Evolutionary conservation across 129 eudicot species (phyloP).

Genomic region (Pittosporum tobira): DNA sequence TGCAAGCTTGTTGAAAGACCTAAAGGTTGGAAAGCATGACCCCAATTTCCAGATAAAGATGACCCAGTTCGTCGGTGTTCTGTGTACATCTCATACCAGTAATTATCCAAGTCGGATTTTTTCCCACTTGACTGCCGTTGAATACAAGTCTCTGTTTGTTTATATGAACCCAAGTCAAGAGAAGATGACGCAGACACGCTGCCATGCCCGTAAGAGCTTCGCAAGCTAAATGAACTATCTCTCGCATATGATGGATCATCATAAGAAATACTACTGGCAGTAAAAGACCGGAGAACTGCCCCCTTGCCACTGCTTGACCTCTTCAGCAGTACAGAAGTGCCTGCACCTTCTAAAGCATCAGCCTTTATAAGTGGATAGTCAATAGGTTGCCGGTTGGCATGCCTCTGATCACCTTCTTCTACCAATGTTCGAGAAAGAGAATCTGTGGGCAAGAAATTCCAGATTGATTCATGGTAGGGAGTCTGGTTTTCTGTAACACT

Average conservation of each 20-base stretch:
- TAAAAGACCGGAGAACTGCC: conserved; percentile 43
- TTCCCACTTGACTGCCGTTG: conserved; percentile 59
- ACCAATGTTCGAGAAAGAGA: conserved; percentile 12
- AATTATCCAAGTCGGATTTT: conserved; percentile 52
- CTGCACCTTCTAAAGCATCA: conserved; percentile 41
- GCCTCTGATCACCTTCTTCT: conserved; percentile 26
- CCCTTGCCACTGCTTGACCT: conserved; percentile 61
- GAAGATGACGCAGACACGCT: conserved; percentile 77
- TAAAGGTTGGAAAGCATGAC: conserved; percentile 44
- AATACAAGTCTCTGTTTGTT: conserved; percentile 37
- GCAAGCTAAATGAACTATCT: conserved; percentile 60
- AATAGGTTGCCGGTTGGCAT: too few species aligned
- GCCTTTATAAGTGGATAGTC: conserved; percentile 23
- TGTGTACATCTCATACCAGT: conserved; percentile 35
- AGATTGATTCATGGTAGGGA: conserved; percentile 29
- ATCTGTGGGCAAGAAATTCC: conserved; percentile 21
- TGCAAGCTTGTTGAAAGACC: too few species aligned
- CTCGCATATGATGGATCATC: conserved; percentile 69
- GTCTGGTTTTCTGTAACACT: conserved; percentile 17
- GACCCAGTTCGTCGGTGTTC: conserved; percentile 57
- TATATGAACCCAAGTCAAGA: conserved; percentile 52
- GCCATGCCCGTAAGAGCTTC: conserved; percentile 70
- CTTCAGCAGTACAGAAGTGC: conserved; percentile 56
- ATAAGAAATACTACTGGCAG: conserved; percentile 59
- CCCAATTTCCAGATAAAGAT: conserved; percentile 64